These are phyloP conservation scores for Stemphylium vesicarium DNA, from an alignment of 2,329 filamentous ascomycete genomes.

Conservation along the genomic window DNA sequence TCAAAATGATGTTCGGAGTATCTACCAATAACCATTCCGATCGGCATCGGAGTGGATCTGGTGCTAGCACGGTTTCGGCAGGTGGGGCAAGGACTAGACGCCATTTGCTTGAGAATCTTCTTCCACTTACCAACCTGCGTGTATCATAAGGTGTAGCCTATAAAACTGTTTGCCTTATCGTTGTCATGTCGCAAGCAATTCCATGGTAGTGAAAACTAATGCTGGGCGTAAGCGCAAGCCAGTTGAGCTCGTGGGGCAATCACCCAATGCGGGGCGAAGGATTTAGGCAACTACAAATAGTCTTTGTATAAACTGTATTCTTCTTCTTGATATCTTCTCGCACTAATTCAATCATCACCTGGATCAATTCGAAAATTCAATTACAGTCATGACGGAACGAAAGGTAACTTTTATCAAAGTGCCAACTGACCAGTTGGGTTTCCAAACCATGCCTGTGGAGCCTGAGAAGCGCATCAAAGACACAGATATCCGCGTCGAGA, in stretches of 20 bases:
- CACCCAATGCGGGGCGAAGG: neutral
- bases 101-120: neutral
- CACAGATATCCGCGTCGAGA: slow-evolving; percentile 24
- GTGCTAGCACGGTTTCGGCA: neutral
- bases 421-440: neutral
- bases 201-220: no score
- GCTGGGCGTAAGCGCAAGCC: neutral
- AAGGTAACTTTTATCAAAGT: slow-evolving; percentile 28
- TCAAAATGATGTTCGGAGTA: neutral
- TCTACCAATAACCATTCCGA: neutral
- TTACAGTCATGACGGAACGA: slow-evolving; percentile 15
- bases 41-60: neutral
- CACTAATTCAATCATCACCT: neutral
- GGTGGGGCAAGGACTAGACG: neutral
- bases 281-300: neutral
- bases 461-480: slow-evolving; percentile 25
- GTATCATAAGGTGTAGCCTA: no score
- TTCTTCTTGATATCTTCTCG: neutral
- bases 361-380: neutral
- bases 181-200: no score
- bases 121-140: neutral
- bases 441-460: slow-evolving; percentile 30
- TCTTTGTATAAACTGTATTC: neutral
- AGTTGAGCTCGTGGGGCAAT: no score
- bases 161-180: no score